Conservation (phyloP, 208 protist species). For the Naegleria lovaniensis region DNA sequence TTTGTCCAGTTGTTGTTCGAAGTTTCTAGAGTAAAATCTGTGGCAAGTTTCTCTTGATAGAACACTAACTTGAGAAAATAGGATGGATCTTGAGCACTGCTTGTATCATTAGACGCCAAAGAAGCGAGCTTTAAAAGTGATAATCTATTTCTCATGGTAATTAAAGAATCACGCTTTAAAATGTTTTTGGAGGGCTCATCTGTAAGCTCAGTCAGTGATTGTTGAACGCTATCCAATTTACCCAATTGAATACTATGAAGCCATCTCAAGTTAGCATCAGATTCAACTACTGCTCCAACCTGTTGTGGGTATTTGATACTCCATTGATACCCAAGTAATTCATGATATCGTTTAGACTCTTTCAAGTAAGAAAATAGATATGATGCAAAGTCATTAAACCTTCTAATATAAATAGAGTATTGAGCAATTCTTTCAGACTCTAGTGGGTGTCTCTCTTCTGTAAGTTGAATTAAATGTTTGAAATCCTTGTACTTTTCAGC, state of each 20-base stretch:
- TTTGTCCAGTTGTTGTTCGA: not conserved
- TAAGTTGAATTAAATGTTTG: not conserved
- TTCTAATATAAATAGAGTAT: not conserved
- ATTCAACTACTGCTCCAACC: not conserved
- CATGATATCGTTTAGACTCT: not conserved
- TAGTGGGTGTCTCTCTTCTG: not conserved
- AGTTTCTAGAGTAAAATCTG: not conserved
- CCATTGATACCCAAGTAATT: not conserved
- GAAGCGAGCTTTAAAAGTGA: not conserved
- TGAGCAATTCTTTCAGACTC: not conserved
- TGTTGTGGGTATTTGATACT: not conserved
- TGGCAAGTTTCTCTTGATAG: not conserved
- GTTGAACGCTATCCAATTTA: not conserved
- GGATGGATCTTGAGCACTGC: not conserved
- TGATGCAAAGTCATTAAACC: not conserved
- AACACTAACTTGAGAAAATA: not conserved
- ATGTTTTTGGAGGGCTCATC: not conserved
- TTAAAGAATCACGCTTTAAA: not conserved
- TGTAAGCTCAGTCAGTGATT: not conserved
- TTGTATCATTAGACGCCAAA: not conserved
- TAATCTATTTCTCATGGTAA: not conserved
- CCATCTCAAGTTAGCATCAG: not conserved
- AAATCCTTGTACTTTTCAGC: not conserved
- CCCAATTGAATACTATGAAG: not conserved
- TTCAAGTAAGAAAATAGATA: not conserved